Conservation (phyloP, 2,329 filamentous ascomycete species). For the Calonectria henricotiae region DNA sequence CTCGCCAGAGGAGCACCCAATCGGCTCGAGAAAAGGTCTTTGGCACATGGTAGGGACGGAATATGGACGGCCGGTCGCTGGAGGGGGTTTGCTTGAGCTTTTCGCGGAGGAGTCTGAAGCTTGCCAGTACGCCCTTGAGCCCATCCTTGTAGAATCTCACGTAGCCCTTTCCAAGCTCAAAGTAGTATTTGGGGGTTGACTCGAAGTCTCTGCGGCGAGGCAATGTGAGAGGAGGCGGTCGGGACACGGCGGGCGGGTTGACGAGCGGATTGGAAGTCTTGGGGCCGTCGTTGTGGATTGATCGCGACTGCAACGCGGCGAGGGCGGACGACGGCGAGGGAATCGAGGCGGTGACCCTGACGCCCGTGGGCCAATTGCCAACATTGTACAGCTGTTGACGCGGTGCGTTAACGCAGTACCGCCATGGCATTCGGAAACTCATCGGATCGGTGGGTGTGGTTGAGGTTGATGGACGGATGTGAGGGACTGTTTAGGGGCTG, state of each 20-base stretch:
- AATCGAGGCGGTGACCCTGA: constrained; percentile 27
- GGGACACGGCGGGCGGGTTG: constrained; percentile 83
- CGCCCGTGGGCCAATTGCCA: constrained; percentile 42
- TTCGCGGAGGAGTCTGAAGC: constrained; percentile 70
- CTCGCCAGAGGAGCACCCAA: constrained; percentile 80
- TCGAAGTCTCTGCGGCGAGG: constrained; percentile 67
- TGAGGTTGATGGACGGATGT: constrained; percentile 36
- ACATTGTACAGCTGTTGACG: constrained; percentile 40
- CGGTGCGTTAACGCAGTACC: constrained; percentile 49
- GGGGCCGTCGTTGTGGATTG: constrained; percentile 50
- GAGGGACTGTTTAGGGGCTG: constrained; percentile 38
- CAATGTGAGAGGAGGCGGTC: constrained; percentile 78
- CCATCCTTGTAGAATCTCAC: constrained; percentile 90
- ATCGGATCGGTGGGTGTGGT: constrained; percentile 48
- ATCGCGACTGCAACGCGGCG: constrained; percentile 43
- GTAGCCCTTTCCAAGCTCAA: constrained; percentile 81
- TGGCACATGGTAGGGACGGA: constrained; percentile 56
- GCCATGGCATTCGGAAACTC: constrained; percentile 56
- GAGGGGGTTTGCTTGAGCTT: constrained; percentile 64
- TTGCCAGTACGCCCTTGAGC: constrained; percentile 81
- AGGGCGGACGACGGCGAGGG: constrained; percentile 12
- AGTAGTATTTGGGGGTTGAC: constrained; percentile 66
- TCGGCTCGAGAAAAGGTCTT: constrained; percentile 73
- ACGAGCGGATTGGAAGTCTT: constrained; percentile 62
- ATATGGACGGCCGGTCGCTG: constrained; percentile 68